Percentiles rank a stretch among this genome's conserved stretches.
These are phyloP conservation scores for Annulohypoxylon moriforme DNA, from an alignment of 495 filamentous ascomycete species.

Conservation along the genomic window DNA sequence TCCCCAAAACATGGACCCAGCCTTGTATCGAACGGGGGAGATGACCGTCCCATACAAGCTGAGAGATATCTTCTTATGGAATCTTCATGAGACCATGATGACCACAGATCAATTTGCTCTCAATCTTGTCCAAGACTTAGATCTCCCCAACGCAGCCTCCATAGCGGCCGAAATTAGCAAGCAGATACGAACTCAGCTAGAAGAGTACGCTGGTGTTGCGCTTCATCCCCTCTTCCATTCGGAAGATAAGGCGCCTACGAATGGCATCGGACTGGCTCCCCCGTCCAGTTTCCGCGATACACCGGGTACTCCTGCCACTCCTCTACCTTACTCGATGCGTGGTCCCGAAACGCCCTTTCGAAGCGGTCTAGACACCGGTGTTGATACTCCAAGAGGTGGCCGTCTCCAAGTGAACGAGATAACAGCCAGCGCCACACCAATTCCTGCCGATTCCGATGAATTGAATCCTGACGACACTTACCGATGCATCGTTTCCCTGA, in stretches of 20 bases:
- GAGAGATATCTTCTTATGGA: conserved; percentile 96
- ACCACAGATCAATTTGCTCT: conserved; percentile 96
- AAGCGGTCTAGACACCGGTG: conserved; percentile 46
- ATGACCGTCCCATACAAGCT: conserved; percentile 83
- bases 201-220: conserved; percentile 95
- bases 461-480: conserved; percentile 91
- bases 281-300: conserved; percentile 54
- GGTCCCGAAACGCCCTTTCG: conserved; percentile 62
- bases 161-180: conserved; percentile 84
- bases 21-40: conserved; percentile 79
- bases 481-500: conserved; percentile 88
- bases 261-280: conserved; percentile 29
- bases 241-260: conserved; percentile 45
- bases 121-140: conserved; percentile 91
- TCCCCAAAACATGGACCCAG: conserved; percentile 62
- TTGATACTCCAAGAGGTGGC: conserved; percentile 47
- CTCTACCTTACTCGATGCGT: conserved; percentile 52
- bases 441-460: conserved; percentile 65
- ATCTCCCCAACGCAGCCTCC: conserved; percentile 78
- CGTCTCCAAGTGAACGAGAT: conserved; percentile 51
- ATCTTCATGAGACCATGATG: conserved; percentile 91
- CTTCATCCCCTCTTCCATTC: conserved; percentile 90
- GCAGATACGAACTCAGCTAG: conserved; percentile 93
- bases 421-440: conserved; percentile 63
- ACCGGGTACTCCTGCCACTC: conserved; percentile 61